A percentile compares a stretch with the other conserved stretches of the same genome.
Conservation (phyloP, 2,329 filamentous ascomycete genomes). For the Penicillium sp. region DNA sequence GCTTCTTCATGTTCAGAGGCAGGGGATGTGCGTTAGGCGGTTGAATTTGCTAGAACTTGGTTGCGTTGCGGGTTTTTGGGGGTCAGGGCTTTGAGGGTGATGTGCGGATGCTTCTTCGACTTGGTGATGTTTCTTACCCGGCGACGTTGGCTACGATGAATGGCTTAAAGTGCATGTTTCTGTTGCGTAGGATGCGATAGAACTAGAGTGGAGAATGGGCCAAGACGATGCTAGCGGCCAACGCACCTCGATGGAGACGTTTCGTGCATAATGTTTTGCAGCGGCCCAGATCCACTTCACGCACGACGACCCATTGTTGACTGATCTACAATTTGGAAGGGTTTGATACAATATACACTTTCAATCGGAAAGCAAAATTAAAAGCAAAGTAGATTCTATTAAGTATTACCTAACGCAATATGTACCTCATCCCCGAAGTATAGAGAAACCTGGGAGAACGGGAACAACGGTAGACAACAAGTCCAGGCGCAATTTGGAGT, state of each 20-base stretch:
- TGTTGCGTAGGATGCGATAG: background rate
- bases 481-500: constrained; percentile 29
- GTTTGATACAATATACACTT: background rate
- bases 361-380: no score
- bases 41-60: background rate
- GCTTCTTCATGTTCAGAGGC: constrained; percentile 4
- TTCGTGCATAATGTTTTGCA: constrained; percentile 15
- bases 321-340: background rate
- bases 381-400: constrained; percentile 40
- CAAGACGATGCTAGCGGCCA: constrained; percentile 1
- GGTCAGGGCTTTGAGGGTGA: background rate
- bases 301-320: constrained; percentile 4
- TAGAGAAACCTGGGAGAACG: constrained; percentile 22
- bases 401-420: constrained; percentile 43
- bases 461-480: constrained; percentile 30
- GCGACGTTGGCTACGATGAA: constrained; percentile 4
- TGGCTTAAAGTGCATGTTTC: constrained; percentile 7
- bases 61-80: background rate
- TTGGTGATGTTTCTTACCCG: constrained; percentile 5
- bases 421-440: constrained; percentile 30
- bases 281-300: constrained; percentile 1
- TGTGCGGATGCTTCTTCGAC: background rate
- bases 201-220: background rate
- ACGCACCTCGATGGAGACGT: constrained; percentile 21
- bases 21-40: constrained; percentile 8